phyloP scores from a whole-genome alignment of 2,329 filamentous ascomycete genomes.

The Diaporthe australafricana region DNA sequence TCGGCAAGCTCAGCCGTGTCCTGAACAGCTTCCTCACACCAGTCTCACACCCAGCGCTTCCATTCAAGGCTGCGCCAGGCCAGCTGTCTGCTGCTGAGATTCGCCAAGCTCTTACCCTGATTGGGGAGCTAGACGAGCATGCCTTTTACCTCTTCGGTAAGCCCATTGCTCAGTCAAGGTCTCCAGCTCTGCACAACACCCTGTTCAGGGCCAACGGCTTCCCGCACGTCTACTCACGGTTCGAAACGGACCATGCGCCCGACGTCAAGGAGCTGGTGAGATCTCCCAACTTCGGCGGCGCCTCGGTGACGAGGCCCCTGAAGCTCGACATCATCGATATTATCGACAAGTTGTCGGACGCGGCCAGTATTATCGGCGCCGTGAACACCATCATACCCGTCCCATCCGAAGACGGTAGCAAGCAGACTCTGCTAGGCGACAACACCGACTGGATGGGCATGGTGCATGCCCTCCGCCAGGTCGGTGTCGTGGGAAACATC shows the following conservation, averaged over 20 bases:
- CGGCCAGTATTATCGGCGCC: slow-evolving; percentile 86
- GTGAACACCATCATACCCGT: slow-evolving; percentile 91
- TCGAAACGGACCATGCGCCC: slow-evolving; percentile 77
- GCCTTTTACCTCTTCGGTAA: slow-evolving; percentile 90
- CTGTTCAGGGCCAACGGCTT: slow-evolving; percentile 83
- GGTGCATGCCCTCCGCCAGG: slow-evolving; percentile 79
- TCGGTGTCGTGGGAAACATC: slow-evolving; percentile 65
- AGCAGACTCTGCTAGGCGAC: slow-evolving; percentile 77
- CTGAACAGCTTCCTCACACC: slow-evolving; percentile 95
- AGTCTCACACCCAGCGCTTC: slow-evolving; percentile 89
- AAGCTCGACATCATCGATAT: slow-evolving; percentile 89
- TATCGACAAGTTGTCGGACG: slow-evolving; percentile 82
- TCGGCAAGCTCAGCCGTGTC: slow-evolving; percentile 89
- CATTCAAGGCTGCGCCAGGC: slow-evolving; percentile 92
- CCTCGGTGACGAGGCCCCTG: slow-evolving; percentile 94
- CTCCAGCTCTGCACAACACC: slow-evolving; percentile 89
- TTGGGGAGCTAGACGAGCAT: slow-evolving; percentile 81
- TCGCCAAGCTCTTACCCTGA: slow-evolving; percentile 78
- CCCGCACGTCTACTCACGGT: slow-evolving; percentile 82
- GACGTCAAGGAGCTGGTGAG: slow-evolving; percentile 75
- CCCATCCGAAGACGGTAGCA: slow-evolving; percentile 47
- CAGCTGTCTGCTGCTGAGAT: slow-evolving; percentile 94
- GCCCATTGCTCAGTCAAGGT: slow-evolving; percentile 84
- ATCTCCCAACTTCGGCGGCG: slow-evolving; percentile 84
- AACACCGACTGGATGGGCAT: slow-evolving; percentile 99